A percentile compares a stretch with the other conserved stretches of the same genome.
Evolutionary conservation across 176 grass and related monocot species (phyloP).

Genomic region (Triticum dicoccoides): DNA sequence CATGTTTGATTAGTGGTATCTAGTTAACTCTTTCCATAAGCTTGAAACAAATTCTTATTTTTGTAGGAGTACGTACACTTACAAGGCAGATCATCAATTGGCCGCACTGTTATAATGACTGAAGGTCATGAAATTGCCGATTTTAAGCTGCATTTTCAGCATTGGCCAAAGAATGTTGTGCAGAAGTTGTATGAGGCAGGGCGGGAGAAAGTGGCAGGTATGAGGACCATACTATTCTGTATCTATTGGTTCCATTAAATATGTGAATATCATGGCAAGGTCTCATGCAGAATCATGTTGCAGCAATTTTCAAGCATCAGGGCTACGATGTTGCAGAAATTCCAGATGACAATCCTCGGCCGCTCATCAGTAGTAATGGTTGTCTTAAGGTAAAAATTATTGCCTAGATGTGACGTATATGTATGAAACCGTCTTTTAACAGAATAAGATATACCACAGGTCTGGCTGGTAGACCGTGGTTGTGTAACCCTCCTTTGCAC

Average conservation of each 20-base stretch:
- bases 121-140: constrained; percentile 73
- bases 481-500: constrained; percentile 44
- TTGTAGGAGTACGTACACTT: constrained; percentile 56
- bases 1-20: neutral
- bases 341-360: constrained; percentile 48
- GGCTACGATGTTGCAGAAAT: constrained; percentile 73
- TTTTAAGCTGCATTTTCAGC: constrained; percentile 70
- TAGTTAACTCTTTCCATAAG: neutral
- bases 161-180: constrained; percentile 60
- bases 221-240: neutral
- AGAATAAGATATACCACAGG: constrained; percentile 34
- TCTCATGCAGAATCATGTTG: constrained; percentile 32
- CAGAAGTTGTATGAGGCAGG: constrained; percentile 68
- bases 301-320: constrained; percentile 88
- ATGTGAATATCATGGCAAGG: neutral
- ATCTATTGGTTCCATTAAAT: neutral
- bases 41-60: constrained; percentile 20
- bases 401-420: neutral
- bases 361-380: constrained; percentile 51
- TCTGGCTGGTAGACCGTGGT: constrained; percentile 60
- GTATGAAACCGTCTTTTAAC: constrained; percentile 7
- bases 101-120: constrained; percentile 48
- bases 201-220: constrained; percentile 85
- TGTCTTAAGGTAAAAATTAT: constrained; percentile 54
- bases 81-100: constrained; percentile 43